These are phyloP conservation scores for Petrea volubilis DNA, from an alignment of 257 asterid species.

Conservation along the genomic window DNA sequence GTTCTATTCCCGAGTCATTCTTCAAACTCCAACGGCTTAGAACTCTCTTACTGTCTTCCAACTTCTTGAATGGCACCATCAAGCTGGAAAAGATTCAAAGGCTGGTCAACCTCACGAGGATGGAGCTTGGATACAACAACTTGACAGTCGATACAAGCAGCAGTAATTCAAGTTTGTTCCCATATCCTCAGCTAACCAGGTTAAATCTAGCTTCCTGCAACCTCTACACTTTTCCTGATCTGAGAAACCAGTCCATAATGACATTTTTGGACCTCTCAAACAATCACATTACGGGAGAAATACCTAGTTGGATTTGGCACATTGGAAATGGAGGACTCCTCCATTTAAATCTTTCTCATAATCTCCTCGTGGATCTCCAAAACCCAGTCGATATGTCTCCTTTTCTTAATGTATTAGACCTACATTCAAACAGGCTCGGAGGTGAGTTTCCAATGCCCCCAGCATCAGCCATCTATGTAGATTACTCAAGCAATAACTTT, in stretches of 20 bases:
- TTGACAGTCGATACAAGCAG: conserved; percentile 34
- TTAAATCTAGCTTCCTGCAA: conserved; percentile 58
- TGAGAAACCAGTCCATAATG: conserved; percentile 25
- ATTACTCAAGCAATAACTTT: conserved; percentile 45
- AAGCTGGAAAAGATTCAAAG: conserved; percentile 25
- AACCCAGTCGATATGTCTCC: conserved; percentile 25
- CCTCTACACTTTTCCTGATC: conserved; percentile 37
- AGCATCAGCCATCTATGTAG: conserved; percentile 33
- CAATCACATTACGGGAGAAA: conserved; percentile 41
- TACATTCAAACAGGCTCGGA: conserved; percentile 33
- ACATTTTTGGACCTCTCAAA: conserved; percentile 47
- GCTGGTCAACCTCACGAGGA: conserved; percentile 36
- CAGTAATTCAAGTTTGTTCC: conserved; percentile 10
- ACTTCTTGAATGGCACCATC: conserved; percentile 38
- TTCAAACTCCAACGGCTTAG: conserved; percentile 29
- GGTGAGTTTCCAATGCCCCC: conserved; percentile 44
- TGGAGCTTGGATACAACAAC: conserved; percentile 59
- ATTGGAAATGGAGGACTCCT: conserved; percentile 9
- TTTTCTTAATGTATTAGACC: conserved; percentile 28
- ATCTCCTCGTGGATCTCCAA: conserved; percentile 34
- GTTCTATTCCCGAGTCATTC: conserved; percentile 40
- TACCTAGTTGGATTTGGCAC: conserved; percentile 66
- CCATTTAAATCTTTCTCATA: conserved; percentile 48
- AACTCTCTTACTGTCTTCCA: conserved; percentile 36
- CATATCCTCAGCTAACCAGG: conserved; percentile 24